Evolutionary conservation across 208 protist species (phyloP), one percentile per base, ranked within the genome.

Genomic region (Leishmania major): DNA sequence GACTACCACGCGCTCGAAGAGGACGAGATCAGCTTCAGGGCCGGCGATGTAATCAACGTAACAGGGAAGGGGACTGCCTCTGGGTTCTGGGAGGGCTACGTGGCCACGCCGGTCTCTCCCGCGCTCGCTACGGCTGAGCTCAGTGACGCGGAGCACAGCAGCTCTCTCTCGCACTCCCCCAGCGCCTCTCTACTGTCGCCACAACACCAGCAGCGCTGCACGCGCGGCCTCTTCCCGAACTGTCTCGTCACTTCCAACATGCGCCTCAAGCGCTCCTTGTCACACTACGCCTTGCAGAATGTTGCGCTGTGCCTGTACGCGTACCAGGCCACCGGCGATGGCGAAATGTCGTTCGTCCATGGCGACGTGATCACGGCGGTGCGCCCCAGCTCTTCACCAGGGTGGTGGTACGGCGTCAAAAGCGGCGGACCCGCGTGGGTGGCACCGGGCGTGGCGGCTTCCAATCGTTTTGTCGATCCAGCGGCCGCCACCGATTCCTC

Each of bases 1-100:
- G 92, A 97, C 79, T 98, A 97, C 81, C 81, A 84, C 6, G 92
- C 90, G 0, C 81, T 82, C 7, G 57, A 74, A 13, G 43, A 72
- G 2, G 93, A 96, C 66, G 95, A 98, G 78, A 92, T 98, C 47
- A 95, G 91, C 80, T 98, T 98, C 84, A 84, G 75, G 28, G 84
- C 87, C n/a, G 93, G 93, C 19, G 96, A 96, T 71, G 84, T 98
- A 35, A 95, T 98, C 73, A 84, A 85, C 40, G 93, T 97, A n/a
- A 94, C 89, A 4, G 87, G 84, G 22, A 97, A 98, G 83, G 91
- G 87, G 37, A 82, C 86, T 55, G 87, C 90, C 49, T 93, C 90
- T 35, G 96, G 96, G 5, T 98, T 93, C 87, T 98, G 95, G 95
- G 79, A 95, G 66, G 96, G 96, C 37, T 93, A 92, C 77, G 89